Base-by-base conservation (phyloP, 164 flowering plant genomes). In the Vitis amurensis region DNA sequence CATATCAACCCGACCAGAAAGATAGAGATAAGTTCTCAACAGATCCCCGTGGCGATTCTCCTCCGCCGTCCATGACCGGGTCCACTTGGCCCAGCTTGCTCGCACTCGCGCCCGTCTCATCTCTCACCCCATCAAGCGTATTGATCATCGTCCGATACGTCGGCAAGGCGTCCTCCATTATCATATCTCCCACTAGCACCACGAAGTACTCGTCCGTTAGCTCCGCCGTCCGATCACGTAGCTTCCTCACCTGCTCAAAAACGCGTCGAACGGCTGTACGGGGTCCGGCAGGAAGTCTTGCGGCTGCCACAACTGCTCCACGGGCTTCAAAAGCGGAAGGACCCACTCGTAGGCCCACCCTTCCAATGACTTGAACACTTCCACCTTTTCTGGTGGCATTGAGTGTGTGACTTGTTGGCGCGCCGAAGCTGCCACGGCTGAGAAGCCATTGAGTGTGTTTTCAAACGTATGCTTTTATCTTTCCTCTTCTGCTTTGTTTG, bases 1-100 rank as follows among this genome's bases (percentile, higher is more conserved):
- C 88, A 85, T 83, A 44, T 85, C 86, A 2, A 85, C 88, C 51
- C 88, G 81, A 51, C 88, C 86, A 58, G 86, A 85, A 14, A 85
- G 37, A 48, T 85, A 85, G 47, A 85, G 53, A 17, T 75, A 85
- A 6, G 78, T 73, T 52, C 73, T n/a, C 15, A 85, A 73, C 73
- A 85, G 60, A 68, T 85, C 88, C 0, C 90, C 88, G 57, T 86
- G 90, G 1, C 90, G 75, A 68, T 86, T 86, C 70, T 85, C 88
- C 65, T 85, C 88, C 0, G 88, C 88, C 13, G 86, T 81, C 88
- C 86, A 85, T 8, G 80, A 73, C 29, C 86, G 74, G 27, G 82
- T 81, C 88, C 88, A 85, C 56, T 23, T 4, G 10, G 88, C 86
- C 88, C 88, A 85, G 4, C n/a, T 85, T 79, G 77, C 67, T 71